phyloP scores from a whole-genome alignment of 176 grass and related monocot genomes.

The Zea luxurians region DNA sequence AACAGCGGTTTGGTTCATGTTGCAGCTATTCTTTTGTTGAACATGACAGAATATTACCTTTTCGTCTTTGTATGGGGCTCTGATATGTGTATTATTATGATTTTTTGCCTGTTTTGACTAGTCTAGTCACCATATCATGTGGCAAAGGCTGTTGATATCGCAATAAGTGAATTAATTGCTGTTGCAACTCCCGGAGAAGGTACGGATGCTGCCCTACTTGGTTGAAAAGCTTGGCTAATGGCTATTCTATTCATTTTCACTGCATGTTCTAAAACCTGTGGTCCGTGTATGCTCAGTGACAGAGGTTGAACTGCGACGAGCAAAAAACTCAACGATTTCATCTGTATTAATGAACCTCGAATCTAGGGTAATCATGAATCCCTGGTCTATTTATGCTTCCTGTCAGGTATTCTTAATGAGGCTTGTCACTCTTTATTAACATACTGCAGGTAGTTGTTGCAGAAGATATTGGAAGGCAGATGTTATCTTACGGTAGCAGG shows the following conservation, averaged over 20 bases:
- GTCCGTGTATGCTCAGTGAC: slow-evolving; percentile 58
- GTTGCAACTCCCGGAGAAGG: slow-evolving; percentile 85
- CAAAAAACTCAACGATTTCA: slow-evolving; percentile 81
- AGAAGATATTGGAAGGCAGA: slow-evolving; percentile 90
- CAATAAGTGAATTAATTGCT: slow-evolving; percentile 62
- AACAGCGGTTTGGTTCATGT: neutral
- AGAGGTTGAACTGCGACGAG: slow-evolving; percentile 67
- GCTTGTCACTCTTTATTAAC: slow-evolving; percentile 23
- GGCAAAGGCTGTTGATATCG: slow-evolving; percentile 65
- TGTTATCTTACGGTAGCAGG: slow-evolving; percentile 78
- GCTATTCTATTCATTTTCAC: slow-evolving; percentile 17
- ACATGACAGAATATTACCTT: slow-evolving; percentile 1
- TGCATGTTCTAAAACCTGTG: slow-evolving; percentile 23
- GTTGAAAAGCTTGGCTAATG: neutral
- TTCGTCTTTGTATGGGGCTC: neutral
- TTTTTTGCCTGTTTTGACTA: slow-evolving; percentile 17
- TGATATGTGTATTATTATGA: slow-evolving; percentile 7
- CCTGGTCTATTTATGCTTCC: neutral
- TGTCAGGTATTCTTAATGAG: slow-evolving; percentile 1
- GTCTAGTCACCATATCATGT: slow-evolving; percentile 69
- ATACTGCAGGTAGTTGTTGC: slow-evolving; percentile 59
- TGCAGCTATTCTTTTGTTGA: slow-evolving; percentile 6
- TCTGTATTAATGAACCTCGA: slow-evolving; percentile 77
- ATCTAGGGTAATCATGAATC: slow-evolving; percentile 59
- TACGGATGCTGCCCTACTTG: slow-evolving; percentile 26